Evolutionary conservation across 306 rosid species (phyloP).

Genomic region (Malus sylvestris): DNA sequence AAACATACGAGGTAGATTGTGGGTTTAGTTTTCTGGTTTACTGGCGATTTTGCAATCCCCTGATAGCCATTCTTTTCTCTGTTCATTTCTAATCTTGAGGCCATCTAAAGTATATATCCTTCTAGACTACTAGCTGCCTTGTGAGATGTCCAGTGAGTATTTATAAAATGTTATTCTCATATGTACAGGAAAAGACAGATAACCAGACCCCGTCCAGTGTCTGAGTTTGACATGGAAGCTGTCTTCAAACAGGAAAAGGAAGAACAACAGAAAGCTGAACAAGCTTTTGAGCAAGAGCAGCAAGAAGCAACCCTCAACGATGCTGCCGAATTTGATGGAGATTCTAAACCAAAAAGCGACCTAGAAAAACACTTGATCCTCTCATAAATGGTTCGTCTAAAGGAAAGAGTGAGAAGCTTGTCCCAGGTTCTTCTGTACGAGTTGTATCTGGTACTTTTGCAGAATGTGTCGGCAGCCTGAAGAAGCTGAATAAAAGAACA

Average conservation of each 20-base stretch:
- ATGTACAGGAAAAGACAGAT: slow-evolving; percentile 67
- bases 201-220: slow-evolving; percentile 69
- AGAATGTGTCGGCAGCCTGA: slow-evolving; percentile 67
- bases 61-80: neutral
- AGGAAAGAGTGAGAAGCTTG: slow-evolving; percentile 26
- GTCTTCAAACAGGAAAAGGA: slow-evolving; percentile 64
- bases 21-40: neutral
- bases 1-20: neutral
- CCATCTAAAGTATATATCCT: neutral
- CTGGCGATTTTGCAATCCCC: neutral
- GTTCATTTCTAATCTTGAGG: slow-evolving; percentile 6
- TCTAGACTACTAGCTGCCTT: neutral
- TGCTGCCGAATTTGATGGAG: slow-evolving; percentile 23
- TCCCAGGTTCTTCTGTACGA: slow-evolving; percentile 54
- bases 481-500: slow-evolving; percentile 69
- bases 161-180: slow-evolving; percentile 9
- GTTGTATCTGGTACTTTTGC: slow-evolving; percentile 70
- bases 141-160: neutral
- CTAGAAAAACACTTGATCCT: slow-evolving; percentile 34
- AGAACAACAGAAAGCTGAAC: slow-evolving; percentile 64
- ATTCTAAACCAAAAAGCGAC: slow-evolving; percentile 40
- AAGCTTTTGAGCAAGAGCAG: slow-evolving; percentile 63
- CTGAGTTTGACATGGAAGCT: slow-evolving; percentile 62
- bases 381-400: slow-evolving; percentile 21
- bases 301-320: slow-evolving; percentile 21